A percentile compares a stretch with the other conserved stretches of the same genome.
phyloP scores from a whole-genome alignment of 2,329 filamentous ascomycete genomes.

The Fonsecaea monophora region DNA sequence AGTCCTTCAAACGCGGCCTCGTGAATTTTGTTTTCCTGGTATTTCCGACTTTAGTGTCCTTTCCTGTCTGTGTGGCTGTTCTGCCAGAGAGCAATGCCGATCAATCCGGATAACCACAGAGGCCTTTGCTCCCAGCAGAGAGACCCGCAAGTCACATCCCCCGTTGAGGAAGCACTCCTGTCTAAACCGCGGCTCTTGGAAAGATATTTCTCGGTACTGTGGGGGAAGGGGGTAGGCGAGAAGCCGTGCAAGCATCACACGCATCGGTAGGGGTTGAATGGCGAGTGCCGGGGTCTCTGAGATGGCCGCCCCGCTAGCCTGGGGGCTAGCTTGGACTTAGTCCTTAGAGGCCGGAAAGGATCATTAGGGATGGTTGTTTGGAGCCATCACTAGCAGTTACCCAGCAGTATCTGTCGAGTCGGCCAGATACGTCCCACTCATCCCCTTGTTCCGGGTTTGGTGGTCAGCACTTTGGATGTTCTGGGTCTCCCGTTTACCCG shows the following conservation, averaged over 20 bases:
- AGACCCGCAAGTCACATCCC: not conserved
- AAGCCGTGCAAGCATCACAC: not conserved
- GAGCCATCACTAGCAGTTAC: not conserved
- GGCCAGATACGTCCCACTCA: not conserved
- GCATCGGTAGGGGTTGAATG: not conserved
- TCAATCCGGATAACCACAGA: not conserved
- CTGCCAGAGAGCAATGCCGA: not conserved
- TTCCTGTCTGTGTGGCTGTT: not conserved
- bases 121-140: not conserved
- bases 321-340: constrained; percentile 2
- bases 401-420: not conserved
- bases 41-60: not conserved
- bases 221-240: not conserved
- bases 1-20: not conserved
- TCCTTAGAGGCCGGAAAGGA: not conserved
- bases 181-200: not conserved
- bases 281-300: not conserved
- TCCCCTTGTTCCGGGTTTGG: constrained; percentile 3
- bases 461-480: constrained; percentile 7
- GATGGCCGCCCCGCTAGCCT: not conserved
- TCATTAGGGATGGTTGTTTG: not conserved
- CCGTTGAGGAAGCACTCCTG: not conserved
- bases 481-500: constrained; percentile 7
- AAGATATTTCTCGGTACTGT: not conserved
- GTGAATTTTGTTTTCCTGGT: constrained; percentile 1